These are phyloP conservation scores for Camellia japonica DNA, from an alignment of 148 eudicot genomes.

Conservation along the genomic window DNA sequence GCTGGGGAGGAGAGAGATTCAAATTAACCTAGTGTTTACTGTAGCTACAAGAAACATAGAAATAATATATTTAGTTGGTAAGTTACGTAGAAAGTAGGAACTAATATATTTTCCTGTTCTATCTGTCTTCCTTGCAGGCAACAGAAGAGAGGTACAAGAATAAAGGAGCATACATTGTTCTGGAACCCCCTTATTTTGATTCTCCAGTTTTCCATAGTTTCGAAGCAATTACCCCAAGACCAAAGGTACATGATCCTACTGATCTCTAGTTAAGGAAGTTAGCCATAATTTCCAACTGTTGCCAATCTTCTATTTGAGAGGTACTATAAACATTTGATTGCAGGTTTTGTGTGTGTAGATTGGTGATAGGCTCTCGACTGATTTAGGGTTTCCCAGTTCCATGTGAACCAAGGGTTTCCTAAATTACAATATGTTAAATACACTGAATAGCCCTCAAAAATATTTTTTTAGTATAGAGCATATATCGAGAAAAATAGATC, in stretches of 20 bases:
- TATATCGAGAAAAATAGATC: no score
- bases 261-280: neutral
- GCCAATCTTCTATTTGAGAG: neutral
- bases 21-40: neutral
- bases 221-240: slow-evolving; percentile 83
- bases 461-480: no score
- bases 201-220: slow-evolving; percentile 72
- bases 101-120: neutral
- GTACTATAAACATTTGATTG: neutral
- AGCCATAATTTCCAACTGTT: neutral
- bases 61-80: neutral
- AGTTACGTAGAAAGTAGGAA: neutral
- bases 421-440: no score
- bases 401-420: no score
- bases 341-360: neutral
- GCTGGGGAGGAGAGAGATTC: no score
- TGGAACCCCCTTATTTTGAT: slow-evolving; percentile 80
- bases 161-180: slow-evolving; percentile 79
- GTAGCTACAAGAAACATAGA: neutral
- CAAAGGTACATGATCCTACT: slow-evolving; percentile 47
- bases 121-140: slow-evolving; percentile 47
- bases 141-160: slow-evolving; percentile 69
- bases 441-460: no score
- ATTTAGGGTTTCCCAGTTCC: neutral
- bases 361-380: neutral